Base-by-base conservation (phyloP, 2,329 filamentous ascomycete species). In the Aureobasidium sp. region DNA sequence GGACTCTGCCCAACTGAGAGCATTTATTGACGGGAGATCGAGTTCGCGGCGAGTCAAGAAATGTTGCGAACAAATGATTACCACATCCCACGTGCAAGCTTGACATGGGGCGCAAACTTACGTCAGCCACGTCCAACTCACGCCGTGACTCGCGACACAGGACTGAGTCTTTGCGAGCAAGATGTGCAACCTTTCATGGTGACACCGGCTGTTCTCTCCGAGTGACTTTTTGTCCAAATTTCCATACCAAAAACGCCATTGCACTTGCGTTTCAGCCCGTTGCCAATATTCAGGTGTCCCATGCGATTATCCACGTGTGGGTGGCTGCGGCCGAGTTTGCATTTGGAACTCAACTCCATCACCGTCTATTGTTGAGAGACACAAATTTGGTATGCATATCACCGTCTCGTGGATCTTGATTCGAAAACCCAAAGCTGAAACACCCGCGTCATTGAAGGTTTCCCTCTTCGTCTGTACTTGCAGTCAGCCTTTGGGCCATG, bases 201-300 rank as follows among this genome's bases (percentile, higher is more conserved):
- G 53, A 58, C 55, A 58, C 42, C 55, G 42, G 55, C 42, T 37
- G 39, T n/a, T 14, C 27, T 4, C 39, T 31, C 53, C 53, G 41
- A 56, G 52, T 39, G 34, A 8, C 27, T 45, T 41, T 14, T 11
- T 27, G 1, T 29, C 5, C 36, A 3, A 12, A 2, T 34, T 45
- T 6, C 8, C 29, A 14, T n/a, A 27, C 52, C 22, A 22, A 12
- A 27, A 4, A 8, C 29, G 55, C 41, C 42, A 22, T 36, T n/a
- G 27, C 55, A 20, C 41, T 47, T 36, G 27, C 31, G 27, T 37
- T 47, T 47, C 55, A 45, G 55, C 29, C 55, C 31, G 22, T 44
- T 31, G 41, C 55, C 37, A 57, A 34, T 36, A 36, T 44, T 34
- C 27, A 22, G 9, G 27, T 34, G 9, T 45, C 29, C 53, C n/a